Evolutionary conservation across 2,329 filamentous ascomycete species (phyloP).

Genomic region (Pyrenophora seminiperda): DNA sequence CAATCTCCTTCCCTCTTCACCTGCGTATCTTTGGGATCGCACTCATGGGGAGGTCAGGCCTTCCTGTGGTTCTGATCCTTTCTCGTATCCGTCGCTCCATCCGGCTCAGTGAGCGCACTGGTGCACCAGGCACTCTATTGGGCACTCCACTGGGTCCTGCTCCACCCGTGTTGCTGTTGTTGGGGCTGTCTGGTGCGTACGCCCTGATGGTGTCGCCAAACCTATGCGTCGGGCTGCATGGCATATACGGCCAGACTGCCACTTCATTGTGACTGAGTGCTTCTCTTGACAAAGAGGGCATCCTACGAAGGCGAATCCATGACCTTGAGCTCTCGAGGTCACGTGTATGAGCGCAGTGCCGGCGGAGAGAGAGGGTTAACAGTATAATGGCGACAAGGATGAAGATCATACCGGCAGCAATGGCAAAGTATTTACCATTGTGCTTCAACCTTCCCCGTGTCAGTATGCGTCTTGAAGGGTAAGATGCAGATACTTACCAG

Average conservation of each 20-base stretch:
- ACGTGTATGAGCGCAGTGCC: background rate
- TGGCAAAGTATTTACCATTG: slow-evolving; percentile 81
- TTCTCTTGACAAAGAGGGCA: background rate
- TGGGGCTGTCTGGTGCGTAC: too few relatives aligned
- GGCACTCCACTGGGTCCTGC: background rate
- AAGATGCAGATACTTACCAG: slow-evolving; percentile 15
- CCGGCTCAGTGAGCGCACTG: background rate
- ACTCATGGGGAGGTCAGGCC: background rate
- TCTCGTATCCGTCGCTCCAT: background rate
- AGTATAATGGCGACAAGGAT: slow-evolving; percentile 59
- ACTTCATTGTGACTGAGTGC: background rate
- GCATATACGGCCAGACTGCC: too few relatives aligned
- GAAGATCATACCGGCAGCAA: slow-evolving; percentile 75
- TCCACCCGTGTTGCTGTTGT: background rate
- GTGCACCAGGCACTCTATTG: background rate
- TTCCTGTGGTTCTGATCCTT: background rate
- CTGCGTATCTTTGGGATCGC: background rate
- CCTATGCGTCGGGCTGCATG: too few relatives aligned
- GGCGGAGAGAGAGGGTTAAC: background rate
- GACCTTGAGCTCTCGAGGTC: background rate
- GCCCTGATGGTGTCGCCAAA: too few relatives aligned
- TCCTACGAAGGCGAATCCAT: background rate
- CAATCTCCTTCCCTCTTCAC: too few relatives aligned
- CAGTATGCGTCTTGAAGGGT: background rate
- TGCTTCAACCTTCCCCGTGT: slow-evolving; percentile 62